Evolutionary conservation across 2,329 filamentous ascomycete genomes (phyloP), one percentile per base, ranked within the genome.

Genomic region (Leptographium lundbergii): DNA sequence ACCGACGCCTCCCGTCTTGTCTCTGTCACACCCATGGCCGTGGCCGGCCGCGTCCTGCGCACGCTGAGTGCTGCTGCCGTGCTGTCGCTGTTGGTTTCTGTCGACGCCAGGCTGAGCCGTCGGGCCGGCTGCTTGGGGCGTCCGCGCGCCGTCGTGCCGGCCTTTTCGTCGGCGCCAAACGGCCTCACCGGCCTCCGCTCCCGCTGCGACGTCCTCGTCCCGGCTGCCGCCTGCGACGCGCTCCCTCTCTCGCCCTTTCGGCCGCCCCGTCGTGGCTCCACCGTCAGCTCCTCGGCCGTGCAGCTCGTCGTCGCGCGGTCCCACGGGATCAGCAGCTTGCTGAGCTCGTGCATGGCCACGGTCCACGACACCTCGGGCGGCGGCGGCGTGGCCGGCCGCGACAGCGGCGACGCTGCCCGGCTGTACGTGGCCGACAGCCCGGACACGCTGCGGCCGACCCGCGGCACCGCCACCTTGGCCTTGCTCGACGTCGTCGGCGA

Each of bases 401-500:
- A 71, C 32, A 57, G 36, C 2, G 61, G 60, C 29, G 60, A 25
- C 69, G 56, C 70, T 69, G 53, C 53, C 29, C 34, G 32, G 63
- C 68, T 68, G 32, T 69, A 65, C 42, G 72, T 65, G 42, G 74
- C 65, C 50, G 75, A 73, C 53, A 82, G 72, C 11, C 78, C 79
- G 2, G 86, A 87, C 32, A 84, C 71, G 63, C 78, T 87, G 32
- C 85, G 79, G 50, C 82, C 80, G 63, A 88, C 75, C 62, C 83
- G 87, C 10, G 84, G 75, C 1, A 86, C 81, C 53, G 87, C 81
- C 7, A 89, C 85, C 13, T 89, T 95, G 27, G 90, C 89, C 1
- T 85, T 84, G 50, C 90, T 97, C 0, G 92, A 88, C 62, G 92
- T 88, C 0, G 92, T 97, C 0, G 91, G 89, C 1, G 91, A 89